phyloP scores from a whole-genome alignment of 768 basidiomycete species.

The Daedaleopsis sinensis region DNA sequence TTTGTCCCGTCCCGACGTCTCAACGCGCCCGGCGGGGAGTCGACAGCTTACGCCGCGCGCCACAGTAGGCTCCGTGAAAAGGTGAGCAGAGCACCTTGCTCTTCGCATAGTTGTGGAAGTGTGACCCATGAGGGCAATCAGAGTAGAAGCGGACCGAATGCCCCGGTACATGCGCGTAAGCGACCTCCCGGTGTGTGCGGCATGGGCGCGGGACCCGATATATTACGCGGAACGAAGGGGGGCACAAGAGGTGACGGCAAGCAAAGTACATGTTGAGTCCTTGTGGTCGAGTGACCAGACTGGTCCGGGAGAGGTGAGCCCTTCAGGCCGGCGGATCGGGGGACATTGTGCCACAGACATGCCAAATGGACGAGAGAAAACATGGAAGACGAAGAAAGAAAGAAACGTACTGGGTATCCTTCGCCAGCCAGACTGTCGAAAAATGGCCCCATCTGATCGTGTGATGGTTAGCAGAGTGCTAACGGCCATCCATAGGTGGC shows the following conservation, averaged over 20 bases:
- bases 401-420: conserved; percentile 67
- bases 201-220: not conserved
- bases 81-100: too few species aligned
- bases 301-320: not conserved
- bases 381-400: not conserved
- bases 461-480: conserved; percentile 16
- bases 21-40: not conserved
- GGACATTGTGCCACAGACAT: not conserved
- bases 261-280: conserved; percentile 6
- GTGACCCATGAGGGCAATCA: too few species aligned
- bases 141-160: not conserved
- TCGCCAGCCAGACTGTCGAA: conserved; percentile 91
- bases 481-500: conserved; percentile 5
- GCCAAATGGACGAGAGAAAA: not conserved
- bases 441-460: conserved; percentile 87
- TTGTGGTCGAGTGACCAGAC: not conserved
- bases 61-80: not conserved
- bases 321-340: conserved; percentile 1
- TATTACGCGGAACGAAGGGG: conserved; percentile 2
- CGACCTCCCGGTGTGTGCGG: too few species aligned
- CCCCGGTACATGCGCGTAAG: not conserved
- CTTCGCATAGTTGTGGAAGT: too few species aligned
- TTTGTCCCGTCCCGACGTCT: not conserved
- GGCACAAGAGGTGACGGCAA: conserved; percentile 5
- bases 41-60: not conserved